Evolutionary conservation across 148 eudicot species (phyloP).

Genomic region (Tetragonia tetragonoides): DNA sequence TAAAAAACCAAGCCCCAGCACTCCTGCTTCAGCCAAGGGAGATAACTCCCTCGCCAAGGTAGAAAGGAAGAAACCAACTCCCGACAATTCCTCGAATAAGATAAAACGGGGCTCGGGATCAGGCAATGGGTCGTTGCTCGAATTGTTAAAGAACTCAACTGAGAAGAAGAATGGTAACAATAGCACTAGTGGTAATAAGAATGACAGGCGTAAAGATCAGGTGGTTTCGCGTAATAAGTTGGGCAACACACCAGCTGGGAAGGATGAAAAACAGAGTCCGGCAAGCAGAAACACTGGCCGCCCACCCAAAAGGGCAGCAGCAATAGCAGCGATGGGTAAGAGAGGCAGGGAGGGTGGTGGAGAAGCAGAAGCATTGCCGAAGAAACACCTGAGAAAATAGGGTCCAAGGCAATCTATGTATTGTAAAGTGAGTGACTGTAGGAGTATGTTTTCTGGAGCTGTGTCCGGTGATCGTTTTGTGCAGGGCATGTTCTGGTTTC

Average conservation of each 20-base stretch:
- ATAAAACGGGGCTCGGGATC: slow-evolving; percentile 30
- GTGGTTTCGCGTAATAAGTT: background rate
- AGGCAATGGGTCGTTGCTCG: slow-evolving; percentile 29
- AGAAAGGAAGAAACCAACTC: slow-evolving; percentile 33
- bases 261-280: slow-evolving; percentile 26
- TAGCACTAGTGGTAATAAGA: slow-evolving; percentile 25
- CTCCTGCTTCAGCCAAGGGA: slow-evolving; percentile 13
- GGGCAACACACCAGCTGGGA: background rate
- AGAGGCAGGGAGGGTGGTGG: slow-evolving; percentile 33
- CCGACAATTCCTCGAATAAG: slow-evolving; percentile 33
- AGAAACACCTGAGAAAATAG: slow-evolving; percentile 50
- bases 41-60: slow-evolving; percentile 19
- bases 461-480: background rate
- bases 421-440: slow-evolving; percentile 7
- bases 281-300: slow-evolving; percentile 37
- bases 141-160: slow-evolving; percentile 33
- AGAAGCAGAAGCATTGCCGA: slow-evolving; percentile 30
- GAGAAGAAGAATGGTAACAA: slow-evolving; percentile 29
- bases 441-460: background rate
- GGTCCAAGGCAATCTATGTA: background rate
- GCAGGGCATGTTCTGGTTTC: background rate
- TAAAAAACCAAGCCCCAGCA: slow-evolving; percentile 12
- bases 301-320: slow-evolving; percentile 43
- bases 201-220: slow-evolving; percentile 36
- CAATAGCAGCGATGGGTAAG: slow-evolving; percentile 31